Evolutionary conservation across 495 filamentous ascomycete species (phyloP).

Genomic region (Aspergillus taichungensis): DNA sequence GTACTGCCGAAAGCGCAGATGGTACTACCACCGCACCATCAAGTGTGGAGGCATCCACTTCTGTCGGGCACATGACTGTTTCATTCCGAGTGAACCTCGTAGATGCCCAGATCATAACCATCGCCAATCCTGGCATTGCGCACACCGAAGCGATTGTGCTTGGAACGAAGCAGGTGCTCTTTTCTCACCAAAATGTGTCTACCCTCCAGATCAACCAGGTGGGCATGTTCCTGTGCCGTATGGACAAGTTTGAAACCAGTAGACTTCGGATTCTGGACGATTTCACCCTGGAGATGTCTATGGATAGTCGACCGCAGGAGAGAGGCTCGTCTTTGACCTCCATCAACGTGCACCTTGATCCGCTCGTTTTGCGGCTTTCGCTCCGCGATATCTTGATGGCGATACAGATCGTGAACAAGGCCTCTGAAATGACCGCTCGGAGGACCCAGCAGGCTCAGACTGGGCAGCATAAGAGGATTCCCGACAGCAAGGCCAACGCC

Average conservation of each 20-base stretch:
- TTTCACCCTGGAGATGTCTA: slow-evolving; percentile 81
- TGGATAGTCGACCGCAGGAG: slow-evolving; percentile 66
- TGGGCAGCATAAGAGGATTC: slow-evolving; percentile 54
- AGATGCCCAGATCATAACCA: slow-evolving; percentile 89
- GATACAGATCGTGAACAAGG: slow-evolving; percentile 86
- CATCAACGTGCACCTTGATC: slow-evolving; percentile 81
- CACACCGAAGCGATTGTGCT: slow-evolving; percentile 95
- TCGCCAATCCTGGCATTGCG: slow-evolving; percentile 81
- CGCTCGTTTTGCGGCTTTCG: slow-evolving; percentile 84
- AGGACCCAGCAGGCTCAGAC: slow-evolving; percentile 35
- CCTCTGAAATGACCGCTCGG: slow-evolving; percentile 69
- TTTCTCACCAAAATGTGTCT: slow-evolving; percentile 88
- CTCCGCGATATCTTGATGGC: slow-evolving; percentile 90
- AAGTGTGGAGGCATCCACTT: slow-evolving; percentile 16
- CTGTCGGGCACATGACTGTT: slow-evolving; percentile 53
- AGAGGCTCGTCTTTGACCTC: slow-evolving; percentile 61
- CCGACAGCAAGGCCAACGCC: slow-evolving; percentile 49
- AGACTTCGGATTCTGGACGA: slow-evolving; percentile 88
- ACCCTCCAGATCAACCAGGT: slow-evolving; percentile 87
- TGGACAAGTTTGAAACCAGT: slow-evolving; percentile 89
- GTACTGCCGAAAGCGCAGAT: slow-evolving; percentile 23
- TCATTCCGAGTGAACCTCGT: slow-evolving; percentile 92
- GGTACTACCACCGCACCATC: slow-evolving; percentile 18
- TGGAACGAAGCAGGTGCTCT: slow-evolving; percentile 82
- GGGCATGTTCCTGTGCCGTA: slow-evolving; percentile 96